Evolutionary conservation across 2,329 filamentous ascomycete species (phyloP).

Genomic region (Sporothrix pallida): DNA sequence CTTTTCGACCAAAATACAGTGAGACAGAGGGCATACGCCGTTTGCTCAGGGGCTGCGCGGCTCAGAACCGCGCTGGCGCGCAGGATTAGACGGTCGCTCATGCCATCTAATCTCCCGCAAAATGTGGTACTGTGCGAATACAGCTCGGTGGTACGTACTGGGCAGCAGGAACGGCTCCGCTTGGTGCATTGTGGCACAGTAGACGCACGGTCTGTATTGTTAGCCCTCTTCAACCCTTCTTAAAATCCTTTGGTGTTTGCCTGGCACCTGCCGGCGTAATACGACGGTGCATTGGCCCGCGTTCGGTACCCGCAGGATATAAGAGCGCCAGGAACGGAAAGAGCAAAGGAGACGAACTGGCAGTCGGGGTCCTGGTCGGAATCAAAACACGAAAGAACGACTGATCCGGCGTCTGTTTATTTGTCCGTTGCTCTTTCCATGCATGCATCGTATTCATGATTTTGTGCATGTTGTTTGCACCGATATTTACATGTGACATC

Average conservation of each 20-base stretch:
- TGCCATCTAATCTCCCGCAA: slow-evolving; percentile 28
- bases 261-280: not conserved
- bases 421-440: not conserved
- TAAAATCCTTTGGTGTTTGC: not conserved
- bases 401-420: slow-evolving; percentile 14
- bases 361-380: not conserved
- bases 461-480: not conserved
- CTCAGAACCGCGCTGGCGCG: not conserved
- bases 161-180: not conserved
- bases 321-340: slow-evolving; percentile 11
- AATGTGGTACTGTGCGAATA: slow-evolving; percentile 1
- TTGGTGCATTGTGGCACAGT: not conserved
- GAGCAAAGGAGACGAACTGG: not conserved
- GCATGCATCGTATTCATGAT: not conserved
- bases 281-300: slow-evolving; percentile 10
- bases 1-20: not conserved
- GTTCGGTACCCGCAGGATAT: slow-evolving; percentile 11
- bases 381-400: slow-evolving; percentile 19
- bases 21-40: not conserved
- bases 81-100: not conserved
- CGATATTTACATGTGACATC: slow-evolving; percentile 2
- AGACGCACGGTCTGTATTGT: slow-evolving; percentile 9
- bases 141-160: not conserved
- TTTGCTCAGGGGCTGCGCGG: slow-evolving; percentile 14
- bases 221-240: not conserved